Conservation (phyloP, 176 grass and related monocot species). For the Rhynchospora tenuis region DNA sequence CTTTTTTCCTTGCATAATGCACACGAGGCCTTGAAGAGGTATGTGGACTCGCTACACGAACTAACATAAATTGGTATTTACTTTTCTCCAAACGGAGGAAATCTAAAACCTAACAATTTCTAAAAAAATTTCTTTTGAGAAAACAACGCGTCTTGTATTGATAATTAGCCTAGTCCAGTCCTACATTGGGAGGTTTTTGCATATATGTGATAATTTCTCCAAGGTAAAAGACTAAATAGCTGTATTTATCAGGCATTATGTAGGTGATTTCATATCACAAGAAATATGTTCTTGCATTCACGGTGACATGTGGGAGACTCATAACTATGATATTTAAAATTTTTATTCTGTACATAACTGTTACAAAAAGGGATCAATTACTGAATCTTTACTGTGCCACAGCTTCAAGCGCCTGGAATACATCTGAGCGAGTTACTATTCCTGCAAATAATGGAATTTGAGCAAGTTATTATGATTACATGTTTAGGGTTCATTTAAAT, state of each 20-base stretch:
- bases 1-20: background rate
- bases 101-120: background rate
- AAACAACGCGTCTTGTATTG: too few relatives aligned
- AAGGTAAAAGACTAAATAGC: too few relatives aligned
- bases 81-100: background rate
- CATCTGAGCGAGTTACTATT: conserved; percentile 12
- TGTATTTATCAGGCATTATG: background rate
- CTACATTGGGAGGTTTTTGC: background rate
- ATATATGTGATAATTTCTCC: background rate
- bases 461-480: background rate
- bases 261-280: background rate
- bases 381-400: background rate
- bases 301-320: background rate
- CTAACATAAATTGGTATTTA: background rate
- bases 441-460: conserved; percentile 10
- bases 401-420: conserved; percentile 13
- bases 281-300: background rate
- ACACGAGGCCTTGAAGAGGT: too few relatives aligned
- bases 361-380: background rate
- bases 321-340: background rate
- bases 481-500: background rate
- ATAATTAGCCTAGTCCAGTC: background rate
- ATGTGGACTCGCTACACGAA: background rate
- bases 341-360: background rate
- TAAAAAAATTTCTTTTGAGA: background rate